Percentiles rank a stretch among this genome's conserved stretches.
Conservation (phyloP, 192 early-diverging fungal genomes). For the Backusella parvicylindrica region DNA sequence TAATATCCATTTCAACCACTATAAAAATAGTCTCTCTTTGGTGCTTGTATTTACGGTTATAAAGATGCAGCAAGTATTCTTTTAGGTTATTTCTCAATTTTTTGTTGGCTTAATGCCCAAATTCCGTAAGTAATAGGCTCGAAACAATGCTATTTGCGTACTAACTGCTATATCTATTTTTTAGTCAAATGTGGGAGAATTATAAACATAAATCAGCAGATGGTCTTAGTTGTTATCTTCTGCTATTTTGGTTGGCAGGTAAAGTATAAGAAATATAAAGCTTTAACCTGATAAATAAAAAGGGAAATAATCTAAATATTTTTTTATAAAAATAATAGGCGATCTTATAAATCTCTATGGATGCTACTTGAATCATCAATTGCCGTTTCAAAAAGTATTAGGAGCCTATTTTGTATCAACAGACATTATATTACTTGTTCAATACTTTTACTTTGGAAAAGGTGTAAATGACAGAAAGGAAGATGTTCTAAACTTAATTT, state of each 20-base stretch:
- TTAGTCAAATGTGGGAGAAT: conserved; percentile 50
- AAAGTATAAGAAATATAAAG: background rate
- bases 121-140: conserved; percentile 50
- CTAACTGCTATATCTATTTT: background rate
- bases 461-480: background rate
- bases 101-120: conserved; percentile 68
- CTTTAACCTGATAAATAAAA: background rate
- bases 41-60: conserved; percentile 42
- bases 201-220: conserved; percentile 43
- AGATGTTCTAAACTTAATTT: background rate
- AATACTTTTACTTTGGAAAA: conserved; percentile 16
- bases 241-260: conserved; percentile 59
- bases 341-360: conserved; percentile 69
- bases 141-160: background rate
- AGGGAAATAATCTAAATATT: background rate
- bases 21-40: conserved; percentile 32
- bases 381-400: conserved; percentile 54
- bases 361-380: conserved; percentile 63
- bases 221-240: conserved; percentile 48
- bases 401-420: conserved; percentile 17
- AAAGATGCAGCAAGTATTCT: conserved; percentile 39
- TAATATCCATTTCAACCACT: background rate
- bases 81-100: conserved; percentile 54
- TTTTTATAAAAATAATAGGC: conserved; percentile 32
- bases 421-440: conserved; percentile 16